Evolutionary conservation across 257 asterid species (phyloP), one percentile per base, ranked within the genome.

Genomic region (Solanum gracilifrons): DNA sequence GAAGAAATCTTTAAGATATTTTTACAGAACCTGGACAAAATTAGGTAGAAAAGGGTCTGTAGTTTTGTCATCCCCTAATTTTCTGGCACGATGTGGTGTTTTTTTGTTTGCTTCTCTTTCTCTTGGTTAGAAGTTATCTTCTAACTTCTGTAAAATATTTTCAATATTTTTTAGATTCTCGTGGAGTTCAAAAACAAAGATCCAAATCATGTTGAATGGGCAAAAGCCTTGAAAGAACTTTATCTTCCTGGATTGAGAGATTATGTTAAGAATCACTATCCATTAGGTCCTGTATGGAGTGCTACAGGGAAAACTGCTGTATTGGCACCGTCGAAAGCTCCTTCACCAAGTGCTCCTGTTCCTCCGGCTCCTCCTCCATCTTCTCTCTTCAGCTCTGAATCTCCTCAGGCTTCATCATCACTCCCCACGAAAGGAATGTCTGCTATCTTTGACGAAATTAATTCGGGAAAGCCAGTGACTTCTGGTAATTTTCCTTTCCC

Each of bases 231-330:
- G 88, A 97, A 97, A 91, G 99, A 96, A 91, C 95, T 97, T 32
- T 97, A 96, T 90, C 46, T 96, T 41, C 98, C 99, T 18, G 99
- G 99, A 75, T 92, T 97, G 91, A 94, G 99, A 91, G 99, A 96
- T 90, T 97, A 94, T 73, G 98, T 97, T 89, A 97, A 95, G 93
- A 85, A 90, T 87, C 96, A 95, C 87, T 94, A 93, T 90, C 99
- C 99, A 25, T 90, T 97, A 89, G 99, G 99, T 37, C 99, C 98
- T 86, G 98, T 95, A 68, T 97, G 99, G 99, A 94, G 93, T 90
- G 93, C 96, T 83, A 91, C 95, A 20, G 98, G 96, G 73, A 94
- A 91, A 88, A 84, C 92, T 87, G 87, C 90, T 35, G 89, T 91
- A 85, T 86, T 95, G 88, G 93, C 93, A 85, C 93, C 94, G 62